A percentile compares a stretch with the other conserved stretches of the same genome.
Conservation (phyloP, 306 rosid genomes). For the Ceratonia siliqua region DNA sequence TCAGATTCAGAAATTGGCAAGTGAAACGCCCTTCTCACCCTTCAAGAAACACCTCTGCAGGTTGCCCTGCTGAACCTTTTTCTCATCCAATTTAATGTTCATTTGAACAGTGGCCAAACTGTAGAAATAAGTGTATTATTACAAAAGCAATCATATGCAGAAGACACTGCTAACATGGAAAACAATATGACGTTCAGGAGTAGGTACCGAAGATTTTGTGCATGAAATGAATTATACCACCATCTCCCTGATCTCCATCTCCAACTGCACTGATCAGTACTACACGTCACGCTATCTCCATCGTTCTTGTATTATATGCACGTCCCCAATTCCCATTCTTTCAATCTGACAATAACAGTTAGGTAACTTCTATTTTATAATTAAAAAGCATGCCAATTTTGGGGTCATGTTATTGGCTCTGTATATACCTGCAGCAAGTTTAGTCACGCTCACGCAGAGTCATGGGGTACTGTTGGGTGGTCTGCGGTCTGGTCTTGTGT, state of each 20-base stretch:
- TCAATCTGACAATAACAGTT: not conserved
- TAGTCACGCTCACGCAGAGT: conserved; percentile 11
- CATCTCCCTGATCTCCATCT: conserved; percentile 29
- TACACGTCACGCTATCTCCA: conserved; percentile 36
- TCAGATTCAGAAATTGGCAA: too few species aligned
- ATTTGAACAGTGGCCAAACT: not conserved
- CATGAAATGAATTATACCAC: not conserved
- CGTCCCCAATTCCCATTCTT: not conserved
- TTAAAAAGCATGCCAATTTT: not conserved
- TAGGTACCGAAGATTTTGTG: conserved; percentile 20
- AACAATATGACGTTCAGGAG: conserved; percentile 13
- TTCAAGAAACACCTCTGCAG: too few species aligned
- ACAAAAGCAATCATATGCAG: not conserved
- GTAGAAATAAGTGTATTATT: not conserved
- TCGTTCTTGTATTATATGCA: conserved; percentile 1
- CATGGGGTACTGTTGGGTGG: conserved; percentile 35
- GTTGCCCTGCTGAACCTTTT: conserved; percentile 3
- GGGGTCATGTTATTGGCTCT: not conserved
- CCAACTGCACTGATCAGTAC: not conserved
- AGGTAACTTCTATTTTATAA: conserved; percentile 20
- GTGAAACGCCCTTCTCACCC: too few species aligned
- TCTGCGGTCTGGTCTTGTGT: conserved; percentile 40
- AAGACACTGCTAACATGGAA: not conserved
- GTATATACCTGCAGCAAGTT: conserved; percentile 31
- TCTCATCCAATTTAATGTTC: not conserved